Conservation (phyloP, 495 filamentous ascomycete genomes). For the Bryoglossum gracile region DNA sequence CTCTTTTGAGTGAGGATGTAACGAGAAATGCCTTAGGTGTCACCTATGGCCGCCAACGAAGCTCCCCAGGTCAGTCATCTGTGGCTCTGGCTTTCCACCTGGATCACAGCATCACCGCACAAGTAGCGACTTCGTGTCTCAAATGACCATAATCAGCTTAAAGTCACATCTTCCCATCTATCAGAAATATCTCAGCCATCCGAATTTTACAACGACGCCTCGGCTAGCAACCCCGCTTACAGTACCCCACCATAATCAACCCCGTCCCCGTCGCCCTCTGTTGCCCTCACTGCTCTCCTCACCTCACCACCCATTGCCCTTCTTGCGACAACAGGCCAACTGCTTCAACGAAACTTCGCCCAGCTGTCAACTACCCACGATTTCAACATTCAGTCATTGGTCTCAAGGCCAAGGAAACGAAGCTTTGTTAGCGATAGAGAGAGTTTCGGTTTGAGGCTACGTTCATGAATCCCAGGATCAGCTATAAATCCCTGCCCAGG, state of each 20-base stretch:
- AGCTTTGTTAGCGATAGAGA: constrained; percentile 22
- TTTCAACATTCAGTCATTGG: constrained; percentile 31
- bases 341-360: constrained; percentile 30
- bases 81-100: too few relatives aligned
- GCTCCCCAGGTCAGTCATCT: too few relatives aligned
- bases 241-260: background rate
- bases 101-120: too few relatives aligned
- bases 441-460: constrained; percentile 29
- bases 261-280: background rate
- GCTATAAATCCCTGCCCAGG: background rate
- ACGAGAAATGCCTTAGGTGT: too few relatives aligned
- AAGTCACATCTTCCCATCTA: too few relatives aligned
- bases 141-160: too few relatives aligned
- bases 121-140: too few relatives aligned
- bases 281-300: constrained; percentile 20
- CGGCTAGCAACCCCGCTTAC: background rate
- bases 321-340: constrained; percentile 26
- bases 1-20: too few relatives aligned
- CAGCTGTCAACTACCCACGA: constrained; percentile 32
- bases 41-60: too few relatives aligned
- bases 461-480: background rate
- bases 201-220: too few relatives aligned
- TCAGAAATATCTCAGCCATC: too few relatives aligned
- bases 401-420: constrained; percentile 25
- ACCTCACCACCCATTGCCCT: constrained; percentile 30